A percentile compares a stretch with the other conserved stretches of the same genome.
phyloP scores from a whole-genome alignment of 495 filamentous ascomycete genomes.

The Daldinia childiae region DNA sequence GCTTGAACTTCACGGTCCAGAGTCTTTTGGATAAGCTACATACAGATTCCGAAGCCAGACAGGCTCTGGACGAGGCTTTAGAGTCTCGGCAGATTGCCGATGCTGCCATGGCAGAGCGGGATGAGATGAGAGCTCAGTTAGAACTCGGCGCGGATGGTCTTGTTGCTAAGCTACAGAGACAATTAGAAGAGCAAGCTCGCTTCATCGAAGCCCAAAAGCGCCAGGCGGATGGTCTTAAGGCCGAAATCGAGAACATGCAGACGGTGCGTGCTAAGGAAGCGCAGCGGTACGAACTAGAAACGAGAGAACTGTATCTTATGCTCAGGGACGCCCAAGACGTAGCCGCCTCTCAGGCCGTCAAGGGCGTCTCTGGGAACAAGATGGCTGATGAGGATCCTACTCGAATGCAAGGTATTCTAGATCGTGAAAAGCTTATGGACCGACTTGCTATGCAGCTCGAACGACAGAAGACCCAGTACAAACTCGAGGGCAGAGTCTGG shows the following conservation, averaged over 20 bases:
- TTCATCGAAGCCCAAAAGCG: slow-evolving; percentile 89
- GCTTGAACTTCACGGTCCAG: slow-evolving; percentile 96
- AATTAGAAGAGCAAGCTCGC: slow-evolving; percentile 88
- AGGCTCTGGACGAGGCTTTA: slow-evolving; percentile 87
- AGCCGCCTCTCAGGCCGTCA: slow-evolving; percentile 84
- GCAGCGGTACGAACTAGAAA: slow-evolving; percentile 94
- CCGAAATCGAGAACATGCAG: slow-evolving; percentile 87
- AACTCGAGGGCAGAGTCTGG: slow-evolving; percentile 95
- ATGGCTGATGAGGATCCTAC: slow-evolving; percentile 70
- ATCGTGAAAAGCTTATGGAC: slow-evolving; percentile 90
- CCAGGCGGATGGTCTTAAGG: slow-evolving; percentile 85
- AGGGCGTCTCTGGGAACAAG: slow-evolving; percentile 65
- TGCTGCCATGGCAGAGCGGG: slow-evolving; percentile 92
- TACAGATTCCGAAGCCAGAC: slow-evolving; percentile 92
- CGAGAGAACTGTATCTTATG: slow-evolving; percentile 97
- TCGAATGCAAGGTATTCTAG: slow-evolving; percentile 90
- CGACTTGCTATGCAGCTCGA: slow-evolving; percentile 94
- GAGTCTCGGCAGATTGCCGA: slow-evolving; percentile 93
- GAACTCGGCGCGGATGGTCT: slow-evolving; percentile 93
- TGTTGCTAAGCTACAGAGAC: slow-evolving; percentile 90
- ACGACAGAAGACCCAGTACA: slow-evolving; percentile 96
- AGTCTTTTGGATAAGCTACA: slow-evolving; percentile 93
- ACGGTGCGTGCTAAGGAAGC: slow-evolving; percentile 88
- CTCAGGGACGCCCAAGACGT: slow-evolving; percentile 97
- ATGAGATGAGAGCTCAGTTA: slow-evolving; percentile 93